Evolutionary conservation across 371 early-diverging fungal species (phyloP), one percentile per base, ranked within the genome.

Genomic region (Ordospora colligata): DNA sequence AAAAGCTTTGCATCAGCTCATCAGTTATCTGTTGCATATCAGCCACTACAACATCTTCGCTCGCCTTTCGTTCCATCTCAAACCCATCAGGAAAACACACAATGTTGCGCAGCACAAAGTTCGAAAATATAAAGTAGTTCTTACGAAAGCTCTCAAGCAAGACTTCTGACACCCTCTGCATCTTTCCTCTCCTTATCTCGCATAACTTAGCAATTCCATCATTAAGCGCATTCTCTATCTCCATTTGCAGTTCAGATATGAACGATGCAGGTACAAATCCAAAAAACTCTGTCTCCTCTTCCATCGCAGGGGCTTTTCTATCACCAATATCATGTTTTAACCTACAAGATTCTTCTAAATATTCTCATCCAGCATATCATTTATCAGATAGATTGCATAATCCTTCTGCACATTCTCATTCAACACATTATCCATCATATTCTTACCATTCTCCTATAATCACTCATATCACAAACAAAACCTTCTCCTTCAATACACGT

Each of bases 201-300:
- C 44, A 40, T 23, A 73, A 27, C 25, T 51, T n/a, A 7, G 50
- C 72, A 68, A 40, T 68, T 50, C 50, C 54, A 49, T 47, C 17
- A 9, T 49, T 23, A 19, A 66, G 42, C 12, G 17, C 51, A 21
- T 49, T 22, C 45, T 67, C 43, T 46, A 81, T 42, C 23, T 65
- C 72, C 10, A 69, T 43, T 52, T 77, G 75, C 11, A 84, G 63
- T 23, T 82, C 84, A 46, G 58, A 54, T 46, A 76, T 67, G 25
- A 84, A 74, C 42, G 71, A 67, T 10, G 64, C 32, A 11, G 84
- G 84, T 9, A 78, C 44, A 78, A 84, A 84, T 7, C 65, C 77
- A 73, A 84, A 84, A 65, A 67, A 84, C 68, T 84, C 84, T 19
- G 80, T 65, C 70, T 84, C 83, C 27, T 83, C 84, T 54, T 78